Conservation (phyloP, 176 grass and related monocot species). For the Oryza officinalis region DNA sequence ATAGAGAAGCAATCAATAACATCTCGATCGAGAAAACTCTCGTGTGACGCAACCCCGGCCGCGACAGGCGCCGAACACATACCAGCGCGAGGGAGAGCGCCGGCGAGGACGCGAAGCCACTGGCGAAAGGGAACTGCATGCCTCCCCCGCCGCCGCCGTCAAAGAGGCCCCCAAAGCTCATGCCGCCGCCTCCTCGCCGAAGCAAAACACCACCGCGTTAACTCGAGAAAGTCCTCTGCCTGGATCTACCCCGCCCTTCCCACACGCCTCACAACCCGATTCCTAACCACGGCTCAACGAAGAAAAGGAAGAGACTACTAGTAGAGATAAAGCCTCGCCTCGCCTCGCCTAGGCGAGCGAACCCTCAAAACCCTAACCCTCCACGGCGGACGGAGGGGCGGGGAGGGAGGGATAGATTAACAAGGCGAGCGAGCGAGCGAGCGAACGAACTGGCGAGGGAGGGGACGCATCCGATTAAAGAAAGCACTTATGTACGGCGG, state of each 20-base stretch:
- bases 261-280: slow-evolving; percentile 6
- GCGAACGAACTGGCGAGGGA: background rate
- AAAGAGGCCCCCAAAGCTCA: slow-evolving; percentile 72
- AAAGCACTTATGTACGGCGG: slow-evolving; percentile 43
- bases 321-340: background rate
- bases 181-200: slow-evolving; percentile 10
- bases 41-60: background rate
- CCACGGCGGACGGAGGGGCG: background rate
- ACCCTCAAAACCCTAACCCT: slow-evolving; percentile 70
- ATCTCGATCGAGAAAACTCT: background rate
- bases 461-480: slow-evolving; percentile 31
- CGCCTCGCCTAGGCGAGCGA: background rate
- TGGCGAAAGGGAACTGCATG: slow-evolving; percentile 57
- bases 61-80: background rate
- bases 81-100: slow-evolving; percentile 87
- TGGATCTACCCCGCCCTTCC: slow-evolving; percentile 39
- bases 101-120: slow-evolving; percentile 65
- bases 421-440: background rate
- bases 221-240: background rate
- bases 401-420: slow-evolving; percentile 10
- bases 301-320: background rate
- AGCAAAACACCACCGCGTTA: background rate
- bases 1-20: background rate
- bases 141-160: slow-evolving; percentile 46
- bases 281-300: background rate